A percentile compares a stretch with the other conserved stretches of the same genome.
These are phyloP conservation scores for Phytophthora brassicae DNA, from an alignment of 352 stramenopile genomes.

Conservation along the genomic window DNA sequence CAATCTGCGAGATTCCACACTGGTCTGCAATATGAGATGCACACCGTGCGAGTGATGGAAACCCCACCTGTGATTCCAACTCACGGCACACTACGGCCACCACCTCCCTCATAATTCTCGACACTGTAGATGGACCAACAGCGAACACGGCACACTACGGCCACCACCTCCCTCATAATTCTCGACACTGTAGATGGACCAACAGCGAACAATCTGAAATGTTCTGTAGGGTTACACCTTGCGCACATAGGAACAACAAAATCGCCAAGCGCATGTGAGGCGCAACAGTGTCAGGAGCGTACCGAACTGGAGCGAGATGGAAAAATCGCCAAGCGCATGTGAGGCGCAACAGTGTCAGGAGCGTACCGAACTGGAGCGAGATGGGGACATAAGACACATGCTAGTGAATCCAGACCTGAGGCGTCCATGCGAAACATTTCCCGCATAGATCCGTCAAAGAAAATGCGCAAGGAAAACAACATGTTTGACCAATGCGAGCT, in stretches of 20 bases:
- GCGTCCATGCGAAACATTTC: too few relatives aligned
- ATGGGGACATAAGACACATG: too few relatives aligned
- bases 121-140: neutral
- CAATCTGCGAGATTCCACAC: slow-evolving; percentile 9
- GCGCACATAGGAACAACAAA: slow-evolving; percentile 2
- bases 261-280: neutral
- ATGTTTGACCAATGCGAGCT: too few relatives aligned
- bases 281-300: too few relatives aligned
- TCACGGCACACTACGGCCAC: neutral
- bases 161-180: neutral
- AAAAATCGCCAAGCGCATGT: too few relatives aligned
- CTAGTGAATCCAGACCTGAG: too few relatives aligned
- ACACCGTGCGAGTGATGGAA: neutral
- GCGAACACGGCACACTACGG: neutral
- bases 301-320: too few relatives aligned
- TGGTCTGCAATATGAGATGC: neutral
- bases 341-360: too few relatives aligned
- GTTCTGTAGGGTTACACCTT: neutral
- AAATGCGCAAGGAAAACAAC: too few relatives aligned
- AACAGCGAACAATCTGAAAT: neutral
- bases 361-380: too few relatives aligned
- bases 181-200: neutral
- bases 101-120: neutral
- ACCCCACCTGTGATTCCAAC: neutral
- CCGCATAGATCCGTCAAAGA: too few relatives aligned